These are phyloP conservation scores for Stropharia rugosoannulata DNA, from an alignment of 768 basidiomycete genomes.

Conservation along the genomic window DNA sequence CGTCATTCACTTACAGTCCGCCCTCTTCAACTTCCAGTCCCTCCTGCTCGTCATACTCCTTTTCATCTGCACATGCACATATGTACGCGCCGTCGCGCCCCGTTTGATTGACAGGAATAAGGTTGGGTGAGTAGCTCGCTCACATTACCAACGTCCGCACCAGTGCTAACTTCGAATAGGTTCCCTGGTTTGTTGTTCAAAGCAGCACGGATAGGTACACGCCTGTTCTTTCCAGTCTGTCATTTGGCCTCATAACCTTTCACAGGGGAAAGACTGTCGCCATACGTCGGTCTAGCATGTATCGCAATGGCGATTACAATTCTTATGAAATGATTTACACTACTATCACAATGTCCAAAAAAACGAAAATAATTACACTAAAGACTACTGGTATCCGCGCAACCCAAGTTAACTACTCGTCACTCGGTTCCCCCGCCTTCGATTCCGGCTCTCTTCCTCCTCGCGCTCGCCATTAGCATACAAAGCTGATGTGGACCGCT, in stretches of 20 bases:
- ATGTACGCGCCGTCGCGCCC: conserved; percentile 88
- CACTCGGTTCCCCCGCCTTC: conserved; percentile 19
- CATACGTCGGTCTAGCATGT: conserved; percentile 93
- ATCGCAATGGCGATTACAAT: conserved; percentile 88
- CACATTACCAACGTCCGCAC: background rate
- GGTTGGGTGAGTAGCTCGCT: conserved; percentile 69
- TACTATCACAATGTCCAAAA: conserved; percentile 21
- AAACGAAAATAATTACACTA: conserved; percentile 24
- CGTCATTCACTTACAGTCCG: conserved; percentile 47
- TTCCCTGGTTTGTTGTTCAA: conserved; percentile 94
- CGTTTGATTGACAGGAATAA: conserved; percentile 91
- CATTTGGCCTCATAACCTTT: background rate
- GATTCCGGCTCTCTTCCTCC: conserved; percentile 28
- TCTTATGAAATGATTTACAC: conserved; percentile 28
- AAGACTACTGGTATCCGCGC: conserved; percentile 2
- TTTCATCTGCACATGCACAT: conserved; percentile 96
- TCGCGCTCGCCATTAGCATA: conserved; percentile 35
- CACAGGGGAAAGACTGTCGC: conserved; percentile 90
- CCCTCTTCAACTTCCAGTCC: conserved; percentile 97
- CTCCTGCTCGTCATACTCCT: conserved; percentile 91
- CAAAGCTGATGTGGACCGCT: conserved; percentile 55
- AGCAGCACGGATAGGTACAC: conserved; percentile 89
- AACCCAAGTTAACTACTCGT: conserved; percentile 5
- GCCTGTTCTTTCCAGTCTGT: background rate
- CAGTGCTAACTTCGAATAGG: conserved; percentile 36